Conservation (phyloP, 768 basidiomycete species). For the Rhodosporidiobolus odoratus region DNA sequence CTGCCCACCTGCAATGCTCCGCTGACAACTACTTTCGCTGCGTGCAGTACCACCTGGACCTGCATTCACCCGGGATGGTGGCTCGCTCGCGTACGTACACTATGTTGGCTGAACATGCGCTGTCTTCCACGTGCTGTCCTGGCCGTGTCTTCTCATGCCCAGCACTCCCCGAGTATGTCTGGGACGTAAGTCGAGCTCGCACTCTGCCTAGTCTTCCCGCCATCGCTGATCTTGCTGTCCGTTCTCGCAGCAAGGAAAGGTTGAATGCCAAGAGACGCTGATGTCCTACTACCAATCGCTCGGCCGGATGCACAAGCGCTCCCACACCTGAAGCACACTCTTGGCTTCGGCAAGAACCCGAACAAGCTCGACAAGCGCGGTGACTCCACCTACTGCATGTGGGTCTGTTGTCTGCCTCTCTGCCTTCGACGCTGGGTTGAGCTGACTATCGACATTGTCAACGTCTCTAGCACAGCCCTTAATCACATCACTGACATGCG, state of each 20-base stretch:
- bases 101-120: background rate
- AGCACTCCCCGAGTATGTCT: background rate
- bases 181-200: background rate
- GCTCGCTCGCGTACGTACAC: conserved; percentile 7
- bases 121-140: background rate
- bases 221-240: background rate
- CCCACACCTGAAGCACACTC: too few species aligned
- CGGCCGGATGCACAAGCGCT: conserved; percentile 20
- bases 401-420: background rate
- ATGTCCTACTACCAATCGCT: conserved; percentile 8
- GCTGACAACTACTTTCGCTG: background rate
- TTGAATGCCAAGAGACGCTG: conserved; percentile 28
- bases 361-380: conserved; percentile 16
- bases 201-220: background rate
- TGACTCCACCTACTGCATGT: conserved; percentile 17
- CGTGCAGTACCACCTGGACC: conserved; percentile 11
- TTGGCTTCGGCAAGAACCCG: conserved; percentile 3
- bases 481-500: conserved; percentile 30
- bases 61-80: conserved; percentile 16
- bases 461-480: conserved; percentile 18
- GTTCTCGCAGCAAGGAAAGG: background rate
- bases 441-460: background rate
- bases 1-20: background rate
- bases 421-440: background rate
- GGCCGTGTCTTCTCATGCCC: background rate